Base-by-base conservation (phyloP, 75 land plant species). In the Azolla pinnata region DNA sequence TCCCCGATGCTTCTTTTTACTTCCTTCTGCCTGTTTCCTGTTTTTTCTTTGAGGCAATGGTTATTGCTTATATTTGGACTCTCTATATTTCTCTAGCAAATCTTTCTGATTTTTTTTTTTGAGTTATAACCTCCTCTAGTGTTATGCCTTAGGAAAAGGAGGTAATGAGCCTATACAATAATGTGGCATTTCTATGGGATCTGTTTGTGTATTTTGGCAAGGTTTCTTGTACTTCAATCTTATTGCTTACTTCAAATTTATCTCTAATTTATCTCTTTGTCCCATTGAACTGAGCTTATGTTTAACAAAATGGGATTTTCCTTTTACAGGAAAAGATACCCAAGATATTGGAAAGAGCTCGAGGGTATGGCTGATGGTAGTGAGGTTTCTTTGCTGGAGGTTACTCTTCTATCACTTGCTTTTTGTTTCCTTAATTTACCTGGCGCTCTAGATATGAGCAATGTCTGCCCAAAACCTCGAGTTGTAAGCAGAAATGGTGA, bases 361-460 rank as follows among this genome's bases (percentile, higher is more conserved):
- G 31, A 59, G 18, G 97, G 97, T 28, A 88, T 69, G 4, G 88
- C 93, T 16, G 83, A 78, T 44, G 97, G 93, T 31, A 84, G 88
- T 59, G 86, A 76, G n/a, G 76, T 69, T 31, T 67, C 93, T 44
- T 46, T 79, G 60, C 86, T 88, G 34, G 57, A 84, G 20, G 95
- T 88, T 69, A n/a, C n/a, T n/a, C n/a, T n/a, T n/a, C n/a, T n/a
- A 59, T 49, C 9, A 17, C 24, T 28, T 18, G 4, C 38, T 57
- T 1, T n/a, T 33, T 54, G 19, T 50, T 2, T 16, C 17, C 1
- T 60, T 42, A 16, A 25, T 31, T 62, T 7, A 31, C 35, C 33
- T 26, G 16, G 44, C 31, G 26, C 26, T 12, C 19, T 3, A 21
- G n/a, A 17, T 14, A 10, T 29, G 32, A 4, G 10, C n/a, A n/a